Evolutionary conservation across 345 rosid species (phyloP).

Genomic region (Geranium brycei): DNA sequence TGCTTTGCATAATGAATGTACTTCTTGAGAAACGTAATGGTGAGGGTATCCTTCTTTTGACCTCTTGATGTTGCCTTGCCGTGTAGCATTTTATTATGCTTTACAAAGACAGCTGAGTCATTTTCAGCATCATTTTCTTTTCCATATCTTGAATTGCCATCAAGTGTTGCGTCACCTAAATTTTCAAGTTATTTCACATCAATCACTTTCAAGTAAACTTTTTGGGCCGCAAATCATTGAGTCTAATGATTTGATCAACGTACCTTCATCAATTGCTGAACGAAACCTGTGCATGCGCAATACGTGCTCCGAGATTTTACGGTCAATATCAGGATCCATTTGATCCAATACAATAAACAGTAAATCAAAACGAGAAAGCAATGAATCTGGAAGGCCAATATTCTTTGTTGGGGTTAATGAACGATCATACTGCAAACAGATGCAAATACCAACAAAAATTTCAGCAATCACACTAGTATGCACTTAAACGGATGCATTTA

Average conservation of each 20-base stretch:
- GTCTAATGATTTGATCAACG: neutral
- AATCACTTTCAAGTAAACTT: slow-evolving; percentile 5
- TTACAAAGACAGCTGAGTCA: slow-evolving; percentile 74
- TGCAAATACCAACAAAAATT: slow-evolving; percentile 8
- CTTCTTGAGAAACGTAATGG: slow-evolving; percentile 80
- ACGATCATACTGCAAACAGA: slow-evolving; percentile 74
- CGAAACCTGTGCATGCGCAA: slow-evolving; percentile 91
- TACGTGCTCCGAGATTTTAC: slow-evolving; percentile 80
- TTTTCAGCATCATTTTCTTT: slow-evolving; percentile 71
- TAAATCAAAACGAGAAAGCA: slow-evolving; percentile 96
- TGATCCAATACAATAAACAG: slow-evolving; percentile 94
- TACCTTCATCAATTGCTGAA: slow-evolving; percentile 70
- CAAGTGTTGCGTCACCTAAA: slow-evolving; percentile 34
- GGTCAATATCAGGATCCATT: slow-evolving; percentile 96
- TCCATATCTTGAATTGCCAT: slow-evolving; percentile 51
- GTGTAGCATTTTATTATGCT: slow-evolving; percentile 81
- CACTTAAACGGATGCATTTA: neutral
- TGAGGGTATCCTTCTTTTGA: slow-evolving; percentile 63
- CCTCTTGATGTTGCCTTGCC: slow-evolving; percentile 65
- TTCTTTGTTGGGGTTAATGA: slow-evolving; percentile 96
- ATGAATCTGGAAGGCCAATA: slow-evolving; percentile 98
- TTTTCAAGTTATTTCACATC: slow-evolving; percentile 1
- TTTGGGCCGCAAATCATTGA: slow-evolving; percentile 5
- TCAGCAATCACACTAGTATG: neutral
- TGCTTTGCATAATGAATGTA: slow-evolving; percentile 96